Conservation (phyloP, 257 asterid species). For the Paraleonurus japonicus region DNA sequence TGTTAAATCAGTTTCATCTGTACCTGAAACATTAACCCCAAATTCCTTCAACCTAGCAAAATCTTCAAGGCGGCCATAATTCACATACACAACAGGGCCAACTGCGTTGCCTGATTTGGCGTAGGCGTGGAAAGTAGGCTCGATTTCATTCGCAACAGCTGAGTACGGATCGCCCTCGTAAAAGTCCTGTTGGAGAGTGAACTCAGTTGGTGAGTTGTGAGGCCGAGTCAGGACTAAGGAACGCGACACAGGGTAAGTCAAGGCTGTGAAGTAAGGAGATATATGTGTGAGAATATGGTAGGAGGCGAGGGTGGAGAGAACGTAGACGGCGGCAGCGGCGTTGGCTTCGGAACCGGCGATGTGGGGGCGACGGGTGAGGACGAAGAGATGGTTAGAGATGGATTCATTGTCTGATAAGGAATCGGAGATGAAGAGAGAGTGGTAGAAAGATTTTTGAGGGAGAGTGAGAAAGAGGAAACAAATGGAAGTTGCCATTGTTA, state of each 20-base stretch:
- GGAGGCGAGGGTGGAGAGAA: constrained; percentile 60
- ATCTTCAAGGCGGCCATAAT: constrained; percentile 77
- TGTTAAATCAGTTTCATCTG: neutral
- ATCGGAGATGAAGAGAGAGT: constrained; percentile 56
- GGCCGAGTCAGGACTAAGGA: constrained; percentile 46
- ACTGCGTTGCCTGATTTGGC: constrained; percentile 72
- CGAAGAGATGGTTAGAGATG: constrained; percentile 60
- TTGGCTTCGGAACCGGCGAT: constrained; percentile 79
- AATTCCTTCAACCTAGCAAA: constrained; percentile 38
- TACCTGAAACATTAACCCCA: constrained; percentile 68
- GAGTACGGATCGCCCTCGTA: constrained; percentile 64
- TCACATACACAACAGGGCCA: constrained; percentile 65
- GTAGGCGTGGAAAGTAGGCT: constrained; percentile 68
- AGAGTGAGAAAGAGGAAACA: constrained; percentile 28
- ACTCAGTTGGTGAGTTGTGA: constrained; percentile 36
- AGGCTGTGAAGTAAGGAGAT: constrained; percentile 50
- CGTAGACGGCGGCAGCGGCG: constrained; percentile 73
- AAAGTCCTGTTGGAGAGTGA: constrained; percentile 54
- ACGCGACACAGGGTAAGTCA: constrained; percentile 70
- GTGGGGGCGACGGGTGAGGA: constrained; percentile 73
- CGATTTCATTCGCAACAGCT: constrained; percentile 46
- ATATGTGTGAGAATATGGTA: constrained; percentile 44
- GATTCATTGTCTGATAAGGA: constrained; percentile 51
- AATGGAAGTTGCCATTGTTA: constrained; percentile 40
- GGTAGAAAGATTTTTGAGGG: constrained; percentile 49